Evolutionary conservation across 495 filamentous ascomycete genomes (phyloP), one percentile per base, ranked within the genome.

Genomic region (Hypoxylon lienhwacheense): DNA sequence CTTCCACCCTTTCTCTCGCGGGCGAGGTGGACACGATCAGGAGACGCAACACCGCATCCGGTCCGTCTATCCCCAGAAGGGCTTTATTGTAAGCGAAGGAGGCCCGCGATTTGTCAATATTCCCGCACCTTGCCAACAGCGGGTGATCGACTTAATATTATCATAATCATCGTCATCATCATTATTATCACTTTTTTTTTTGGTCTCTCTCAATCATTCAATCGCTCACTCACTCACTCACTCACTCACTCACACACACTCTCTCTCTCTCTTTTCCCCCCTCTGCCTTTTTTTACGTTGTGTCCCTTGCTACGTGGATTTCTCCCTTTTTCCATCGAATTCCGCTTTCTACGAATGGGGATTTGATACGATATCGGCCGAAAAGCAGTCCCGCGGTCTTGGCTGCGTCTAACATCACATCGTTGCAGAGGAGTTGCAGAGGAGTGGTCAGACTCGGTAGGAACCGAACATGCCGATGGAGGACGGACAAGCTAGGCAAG

Each of bases 401-500:
- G 59, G 59, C 59, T 63, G 59, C 59, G 35, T 63, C 37, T 20
- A 52, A 52, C 58, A 55, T 51, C 28, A 42, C 47, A 55, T 55
- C 35, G 15, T 61, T 42, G 24, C 40, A 42, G 29, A 35, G 33
- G 50, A 43, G 15, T 61, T 42, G 24, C 40, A 42, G 29, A 35
- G 33, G 50, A 43, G 58, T 61, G 58, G 58, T 61, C 58, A 61
- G 58, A 61, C 51, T 61, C 58, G 58, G 58, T 61, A 58, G 53
- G 42, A 58, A 39, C 59, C 59, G 53, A 63, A 32, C 43, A 28
- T 58, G 59, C 53, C 53, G 53, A 58, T 25, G 36, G n/a, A 14
- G 10, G 47, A 61, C 41, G 52, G 39, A 26, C 53, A 41, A 47
- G 43, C 36, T 55, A 61, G 52, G 58, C 58, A 52, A 55, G 22